Percentiles rank a stretch among this genome's conserved stretches.
Conservation (phyloP, 2,329 filamentous ascomycete genomes). For the Raffaelea deltoideospora region DNA sequence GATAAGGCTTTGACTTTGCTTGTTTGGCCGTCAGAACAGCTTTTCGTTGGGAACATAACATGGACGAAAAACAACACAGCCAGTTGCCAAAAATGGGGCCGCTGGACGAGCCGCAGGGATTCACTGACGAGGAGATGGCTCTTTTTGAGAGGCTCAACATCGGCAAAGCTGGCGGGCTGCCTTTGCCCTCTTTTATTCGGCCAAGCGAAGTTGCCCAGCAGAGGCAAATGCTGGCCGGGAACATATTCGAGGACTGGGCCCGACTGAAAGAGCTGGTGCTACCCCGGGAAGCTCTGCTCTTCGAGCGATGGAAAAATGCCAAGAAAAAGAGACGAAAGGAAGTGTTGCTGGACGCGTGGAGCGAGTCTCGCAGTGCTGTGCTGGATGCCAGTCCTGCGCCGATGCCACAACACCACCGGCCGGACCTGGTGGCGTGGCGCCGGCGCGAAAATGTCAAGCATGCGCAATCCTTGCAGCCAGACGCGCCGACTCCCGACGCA, state of each 20-base stretch:
- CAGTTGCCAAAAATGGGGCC: no score
- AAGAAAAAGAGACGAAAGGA: slow-evolving; percentile 7
- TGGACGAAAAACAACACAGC: no score
- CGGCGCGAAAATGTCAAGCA: slow-evolving; percentile 2
- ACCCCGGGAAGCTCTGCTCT: background rate
- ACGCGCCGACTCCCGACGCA: no score
- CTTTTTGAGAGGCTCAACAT: slow-evolving; percentile 9
- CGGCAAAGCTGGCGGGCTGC: slow-evolving; percentile 7
- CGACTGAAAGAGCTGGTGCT: background rate
- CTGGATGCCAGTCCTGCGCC: background rate
- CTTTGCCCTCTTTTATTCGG: slow-evolving; percentile 8
- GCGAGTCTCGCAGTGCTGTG: background rate
- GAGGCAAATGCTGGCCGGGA: slow-evolving; percentile 1
- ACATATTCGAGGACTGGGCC: slow-evolving; percentile 6
- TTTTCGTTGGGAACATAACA: no score
- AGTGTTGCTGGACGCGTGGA: slow-evolving; percentile 2
- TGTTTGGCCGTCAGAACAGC: no score
- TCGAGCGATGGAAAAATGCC: slow-evolving; percentile 5
- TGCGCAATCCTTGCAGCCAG: no score
- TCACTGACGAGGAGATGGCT: slow-evolving; percentile 7
- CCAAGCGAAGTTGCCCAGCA: slow-evolving; percentile 6
- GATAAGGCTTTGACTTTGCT: no score
- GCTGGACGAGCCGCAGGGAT: slow-evolving; percentile 6
- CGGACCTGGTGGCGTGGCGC: slow-evolving; percentile 7
- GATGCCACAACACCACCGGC: slow-evolving; percentile 5